Conservation (phyloP, 345 rosid species). For the Aquilaria yunnanensis region DNA sequence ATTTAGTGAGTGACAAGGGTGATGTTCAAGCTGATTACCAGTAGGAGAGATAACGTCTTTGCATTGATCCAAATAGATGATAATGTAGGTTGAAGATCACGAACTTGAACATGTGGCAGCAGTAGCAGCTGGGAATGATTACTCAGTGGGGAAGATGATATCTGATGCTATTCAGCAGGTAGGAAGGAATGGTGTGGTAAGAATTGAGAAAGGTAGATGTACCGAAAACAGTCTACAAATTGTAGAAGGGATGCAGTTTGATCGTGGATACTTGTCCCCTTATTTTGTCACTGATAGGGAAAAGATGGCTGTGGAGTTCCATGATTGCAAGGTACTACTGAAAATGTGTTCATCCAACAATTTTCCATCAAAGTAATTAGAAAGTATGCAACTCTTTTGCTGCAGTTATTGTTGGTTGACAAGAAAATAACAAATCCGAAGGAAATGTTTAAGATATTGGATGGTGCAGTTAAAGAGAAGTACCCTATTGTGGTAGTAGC, state of each 20-base stretch:
- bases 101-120: constrained; percentile 91
- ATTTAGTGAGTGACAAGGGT: constrained; percentile 5
- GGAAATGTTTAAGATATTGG: constrained; percentile 84
- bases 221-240: constrained; percentile 52
- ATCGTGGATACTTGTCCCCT: constrained; percentile 79
- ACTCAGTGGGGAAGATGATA: constrained; percentile 66
- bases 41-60: constrained; percentile 1
- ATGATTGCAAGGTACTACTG: constrained; percentile 68
- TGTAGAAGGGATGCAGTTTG: constrained; percentile 91
- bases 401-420: constrained; percentile 90
- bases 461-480: constrained; percentile 79
- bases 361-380: constrained; percentile 24
- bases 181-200: constrained; percentile 69
- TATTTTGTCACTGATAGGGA: constrained; percentile 71
- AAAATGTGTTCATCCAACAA: constrained; percentile 3
- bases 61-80: constrained; percentile 3
- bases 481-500: constrained; percentile 76
- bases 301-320: constrained; percentile 60
- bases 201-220: constrained; percentile 61
- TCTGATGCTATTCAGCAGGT: constrained; percentile 57
- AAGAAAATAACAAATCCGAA: constrained; percentile 68
- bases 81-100: constrained; percentile 64
- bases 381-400: constrained; percentile 21
- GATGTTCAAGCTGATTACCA: constrained; percentile 3
- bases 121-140: constrained; percentile 85